Evolutionary conservation across 768 basidiomycete species (phyloP), one percentile per base, ranked within the genome.

Genomic region (Agaricus subrufescens): DNA sequence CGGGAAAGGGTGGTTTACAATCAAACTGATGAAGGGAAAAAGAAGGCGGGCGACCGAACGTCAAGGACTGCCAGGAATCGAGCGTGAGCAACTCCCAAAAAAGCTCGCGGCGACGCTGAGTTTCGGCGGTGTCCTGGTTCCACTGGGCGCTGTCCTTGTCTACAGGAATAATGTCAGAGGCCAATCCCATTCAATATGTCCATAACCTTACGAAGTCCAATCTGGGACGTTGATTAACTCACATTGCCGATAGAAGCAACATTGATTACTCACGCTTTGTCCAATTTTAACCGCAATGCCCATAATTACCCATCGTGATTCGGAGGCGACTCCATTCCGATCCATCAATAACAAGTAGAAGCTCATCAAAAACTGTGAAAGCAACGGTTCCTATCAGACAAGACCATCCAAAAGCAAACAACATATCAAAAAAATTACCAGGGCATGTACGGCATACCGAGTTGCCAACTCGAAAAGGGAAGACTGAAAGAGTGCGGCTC

Each of bases 61-160:
- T 87, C 63, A 82, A 73, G 60, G 83, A 86, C 75, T 86, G 77
- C 72, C 75, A 76, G n/a, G 77, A 80, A 62, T 80, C 71, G 51
- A 78, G 74, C 7, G 74, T 79, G 66, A 77, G 81, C n/a, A 80
- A 50, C 61, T 87, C 86, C 86, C 86, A 87, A 60, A 87, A 86
- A 26, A 86, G 63, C 63, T 84, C 81, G 5, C 85, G 79, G n/a
- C 86, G 78, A 26, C 77, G 72, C 55, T 80, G 75, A 0, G 83
- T 81, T 66, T 86, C 85, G 43, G 71, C 67, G 25, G 68, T 62
- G 61, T 86, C 83, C n/a, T 80, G 75, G 29, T 81, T 82, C 82
- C 83, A 87, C 54, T 74, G 77, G n/a, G 82, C 83, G 55, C 82
- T 82, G 66, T 87, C 86, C 34, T 85, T 80, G 69, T 87, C 86